Evolutionary conservation across 805 yeast species (phyloP).

Genomic region (Kodamaea jinghongensis): DNA sequence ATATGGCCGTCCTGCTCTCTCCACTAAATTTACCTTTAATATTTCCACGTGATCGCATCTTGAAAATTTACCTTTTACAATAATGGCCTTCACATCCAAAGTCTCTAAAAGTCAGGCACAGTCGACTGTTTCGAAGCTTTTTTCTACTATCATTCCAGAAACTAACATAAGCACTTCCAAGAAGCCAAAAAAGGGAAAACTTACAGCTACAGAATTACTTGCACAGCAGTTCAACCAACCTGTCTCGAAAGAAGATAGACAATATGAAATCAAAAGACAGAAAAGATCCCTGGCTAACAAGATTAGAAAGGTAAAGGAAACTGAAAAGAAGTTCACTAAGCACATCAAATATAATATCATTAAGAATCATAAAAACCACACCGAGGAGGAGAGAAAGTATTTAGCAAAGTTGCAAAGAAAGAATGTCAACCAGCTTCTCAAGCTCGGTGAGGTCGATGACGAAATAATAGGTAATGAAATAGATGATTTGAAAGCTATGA

Average conservation of each 20-base stretch:
- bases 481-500: conserved; percentile 25
- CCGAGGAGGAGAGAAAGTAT: conserved; percentile 37
- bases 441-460: conserved; percentile 30
- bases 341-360: conserved; percentile 39
- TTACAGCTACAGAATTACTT: conserved; percentile 14
- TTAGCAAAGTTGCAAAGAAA: conserved; percentile 36
- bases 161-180: conserved; percentile 8
- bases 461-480: conserved; percentile 29
- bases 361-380: conserved; percentile 27
- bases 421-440: conserved; percentile 31
- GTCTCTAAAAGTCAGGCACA: conserved; percentile 21
- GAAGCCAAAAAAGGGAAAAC: conserved; percentile 3
- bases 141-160: conserved; percentile 21
- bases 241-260: conserved; percentile 8
- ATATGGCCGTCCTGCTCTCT: too few relatives aligned
- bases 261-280: conserved; percentile 9
- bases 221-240: conserved; percentile 10
- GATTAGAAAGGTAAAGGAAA: conserved; percentile 27
- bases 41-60: conserved; percentile 5
- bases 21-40: background rate
- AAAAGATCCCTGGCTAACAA: conserved; percentile 11
- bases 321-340: conserved; percentile 32
- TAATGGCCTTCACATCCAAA: conserved; percentile 21
- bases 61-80: background rate
- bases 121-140: conserved; percentile 25